Evolutionary conservation across 306 rosid genomes (phyloP).

Genomic region (Acacia acuminata): DNA sequence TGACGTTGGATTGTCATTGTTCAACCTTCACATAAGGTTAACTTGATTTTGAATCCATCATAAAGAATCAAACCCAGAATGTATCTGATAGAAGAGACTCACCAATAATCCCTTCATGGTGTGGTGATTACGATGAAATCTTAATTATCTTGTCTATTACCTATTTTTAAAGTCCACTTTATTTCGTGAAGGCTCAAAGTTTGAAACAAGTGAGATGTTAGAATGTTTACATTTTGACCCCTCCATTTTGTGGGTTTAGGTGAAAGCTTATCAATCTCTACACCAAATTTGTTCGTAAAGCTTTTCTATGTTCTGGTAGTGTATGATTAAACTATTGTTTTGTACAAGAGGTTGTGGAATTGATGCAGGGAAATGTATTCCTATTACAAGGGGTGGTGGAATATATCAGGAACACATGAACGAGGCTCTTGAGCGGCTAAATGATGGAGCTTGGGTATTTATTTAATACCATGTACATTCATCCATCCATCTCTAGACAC

Average conservation of each 20-base stretch:
- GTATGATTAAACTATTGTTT: slow-evolving; percentile 19
- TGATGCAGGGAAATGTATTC: slow-evolving; percentile 87
- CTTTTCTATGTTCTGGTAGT: slow-evolving; percentile 10
- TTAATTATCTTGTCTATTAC: slow-evolving; percentile 1
- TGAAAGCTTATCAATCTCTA: background rate
- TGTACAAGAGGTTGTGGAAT: slow-evolving; percentile 2
- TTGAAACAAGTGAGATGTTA: slow-evolving; percentile 19
- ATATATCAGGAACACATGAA: slow-evolving; percentile 87
- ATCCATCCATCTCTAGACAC: background rate
- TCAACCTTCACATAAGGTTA: slow-evolving; percentile 11
- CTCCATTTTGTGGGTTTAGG: slow-evolving; percentile 14
- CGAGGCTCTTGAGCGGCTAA: slow-evolving; percentile 80
- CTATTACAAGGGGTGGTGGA: slow-evolving; percentile 89
- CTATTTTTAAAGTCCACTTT: slow-evolving; percentile 2
- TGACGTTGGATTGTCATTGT: slow-evolving; percentile 5
- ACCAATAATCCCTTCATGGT: background rate
- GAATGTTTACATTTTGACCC: background rate
- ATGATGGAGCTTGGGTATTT: slow-evolving; percentile 85
- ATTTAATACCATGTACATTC: slow-evolving; percentile 19
- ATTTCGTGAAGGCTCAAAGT: slow-evolving; percentile 1
- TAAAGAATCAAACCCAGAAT: slow-evolving; percentile 11
- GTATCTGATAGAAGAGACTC: slow-evolving; percentile 13
- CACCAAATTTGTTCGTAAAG: slow-evolving; percentile 5
- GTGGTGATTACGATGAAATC: slow-evolving; percentile 19
- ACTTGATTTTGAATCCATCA: background rate